Base-by-base conservation (phyloP, 331 rosid species). In the Prunus yedoensis region DNA sequence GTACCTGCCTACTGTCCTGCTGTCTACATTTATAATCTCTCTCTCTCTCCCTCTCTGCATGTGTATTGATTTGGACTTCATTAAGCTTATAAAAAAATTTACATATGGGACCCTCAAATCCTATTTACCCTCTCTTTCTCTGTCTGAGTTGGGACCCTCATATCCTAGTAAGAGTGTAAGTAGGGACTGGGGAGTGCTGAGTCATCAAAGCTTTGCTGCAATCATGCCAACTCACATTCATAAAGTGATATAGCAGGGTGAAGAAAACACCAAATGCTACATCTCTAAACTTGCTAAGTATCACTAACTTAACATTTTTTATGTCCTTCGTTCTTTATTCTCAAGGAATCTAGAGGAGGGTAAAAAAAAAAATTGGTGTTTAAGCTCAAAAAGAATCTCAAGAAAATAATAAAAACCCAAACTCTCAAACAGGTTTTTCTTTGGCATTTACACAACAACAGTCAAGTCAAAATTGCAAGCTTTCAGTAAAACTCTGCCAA, bases 1-100 rank as follows among this genome's bases (percentile, higher is more conserved):
- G 80, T 79, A 81, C 81, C 67, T 66, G 54, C 65, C 47, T 66
- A 25, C 25, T 53, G 58, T 53, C 66, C 46, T 30, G 23, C 20
- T 53, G 41, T 43, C 75, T 74, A 78, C 73, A 74, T 79, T 56
- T 83, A 75, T 83, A 78, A 59, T 45, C 60, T 27, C n/a, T 43
- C 57, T 38, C 66, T 58, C 70, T 72, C 15, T 43, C 56, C 27
- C 27, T 73, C 28, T 32, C 6, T 69, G 52, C 62, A 68, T 8
- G 56, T 23, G 20, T 47, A 23, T 49, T 47, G 20, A 25, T 23
- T 68, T 68, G 41, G 58, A 47, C 9, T 47, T 49, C 54, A 8
- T 17, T 47, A 25, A 12, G 25, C 7, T 38, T 38, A 11, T 1
- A 68, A 16, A 5, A 25, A 4, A 27, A 16, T 7, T 16, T 15